Evolutionary conservation across 305 asterid genomes (phyloP), one percentile per base, ranked within the genome.

Genomic region (Fraxinus platypoda): DNA sequence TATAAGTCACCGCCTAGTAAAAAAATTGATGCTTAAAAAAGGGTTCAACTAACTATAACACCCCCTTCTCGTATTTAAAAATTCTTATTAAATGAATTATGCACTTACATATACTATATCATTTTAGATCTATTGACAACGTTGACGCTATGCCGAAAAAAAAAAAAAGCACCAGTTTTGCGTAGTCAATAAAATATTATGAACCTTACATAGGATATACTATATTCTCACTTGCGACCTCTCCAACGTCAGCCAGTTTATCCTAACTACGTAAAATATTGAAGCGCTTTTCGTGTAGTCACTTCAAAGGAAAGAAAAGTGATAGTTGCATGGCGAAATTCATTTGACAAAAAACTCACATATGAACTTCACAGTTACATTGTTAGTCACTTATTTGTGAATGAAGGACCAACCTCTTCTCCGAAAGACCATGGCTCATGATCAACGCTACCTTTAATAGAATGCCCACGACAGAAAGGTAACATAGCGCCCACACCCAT

Each of bases 381-480:
- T 41, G 15, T n/a, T 15, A 31, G 5, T 62, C 21, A 74, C 35
- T 35, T 34, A 35, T 9, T 76, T 34, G 37, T 78, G 59, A 68
- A 83, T 3, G 30, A 79, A 72, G 83, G 83, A 82, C 90, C 73
- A 79, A 96, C 99, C 98, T 96, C 98, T 85, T 87, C 90, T 43
- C 98, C 98, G 43, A 96, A 96, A 41, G 98, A 96, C 99, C 99
- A 96, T 72, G 99, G 99, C 82, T 96, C 99, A 9, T 96, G 99
- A 86, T 93, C 92, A 34, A 8, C 12, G 43, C 12, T 37, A 43
- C 31, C 1, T 26, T 1, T 26, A 26, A 26, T 26, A 26, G 28
- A 26, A 26, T 26, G 28, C 28, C 28, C 28, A 26, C 28, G 28
- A 26, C 28, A 26, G 28, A 26, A 26, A 26, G 28, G 28, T 0